phyloP scores from a whole-genome alignment of 352 stramenopile species.

The Globisporangium nunn region DNA sequence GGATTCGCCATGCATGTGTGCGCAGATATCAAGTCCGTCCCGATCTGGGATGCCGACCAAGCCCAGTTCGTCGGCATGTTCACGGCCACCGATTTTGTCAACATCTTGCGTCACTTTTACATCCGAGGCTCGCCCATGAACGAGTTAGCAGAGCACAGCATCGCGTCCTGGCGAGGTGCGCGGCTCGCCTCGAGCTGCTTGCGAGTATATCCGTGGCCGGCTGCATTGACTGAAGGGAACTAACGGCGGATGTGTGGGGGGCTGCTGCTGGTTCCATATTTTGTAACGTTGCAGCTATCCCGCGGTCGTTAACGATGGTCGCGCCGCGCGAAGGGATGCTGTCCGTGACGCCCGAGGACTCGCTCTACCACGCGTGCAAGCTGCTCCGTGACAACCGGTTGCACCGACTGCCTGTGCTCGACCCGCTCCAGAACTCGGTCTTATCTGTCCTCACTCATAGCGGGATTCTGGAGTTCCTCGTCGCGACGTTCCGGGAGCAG shows the following conservation, averaged over 20 bases:
- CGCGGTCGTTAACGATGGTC: slow-evolving; percentile 70
- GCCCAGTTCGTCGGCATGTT: slow-evolving; percentile 96
- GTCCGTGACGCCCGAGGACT: slow-evolving; percentile 82
- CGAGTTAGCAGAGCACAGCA: slow-evolving; percentile 79
- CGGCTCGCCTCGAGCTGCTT: no score
- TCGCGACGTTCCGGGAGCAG: slow-evolving; percentile 95
- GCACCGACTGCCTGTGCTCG: slow-evolving; percentile 93
- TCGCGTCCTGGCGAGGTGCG: slow-evolving; percentile 76
- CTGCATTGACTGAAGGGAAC: no score
- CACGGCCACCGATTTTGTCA: slow-evolving; percentile 97
- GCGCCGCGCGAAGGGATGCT: slow-evolving; percentile 64
- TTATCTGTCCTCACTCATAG: slow-evolving; percentile 92
- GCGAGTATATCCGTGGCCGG: no score
- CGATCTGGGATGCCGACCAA: slow-evolving; percentile 93
- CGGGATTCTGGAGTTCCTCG: slow-evolving; percentile 93
- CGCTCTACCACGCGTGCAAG: slow-evolving; percentile 87
- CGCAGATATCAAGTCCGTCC: slow-evolving; percentile 95
- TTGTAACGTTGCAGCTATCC: slow-evolving; percentile 54
- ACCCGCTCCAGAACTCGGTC: slow-evolving; percentile 90
- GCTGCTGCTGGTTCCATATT: no score
- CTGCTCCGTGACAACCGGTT: slow-evolving; percentile 80
- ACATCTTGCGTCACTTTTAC: slow-evolving; percentile 94
- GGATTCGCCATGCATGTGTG: neutral
- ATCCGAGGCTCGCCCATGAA: slow-evolving; percentile 88
- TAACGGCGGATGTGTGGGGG: neutral